Conservation (phyloP, 2,329 filamentous ascomycete species). For the Colletotrichum endophyticum region DNA sequence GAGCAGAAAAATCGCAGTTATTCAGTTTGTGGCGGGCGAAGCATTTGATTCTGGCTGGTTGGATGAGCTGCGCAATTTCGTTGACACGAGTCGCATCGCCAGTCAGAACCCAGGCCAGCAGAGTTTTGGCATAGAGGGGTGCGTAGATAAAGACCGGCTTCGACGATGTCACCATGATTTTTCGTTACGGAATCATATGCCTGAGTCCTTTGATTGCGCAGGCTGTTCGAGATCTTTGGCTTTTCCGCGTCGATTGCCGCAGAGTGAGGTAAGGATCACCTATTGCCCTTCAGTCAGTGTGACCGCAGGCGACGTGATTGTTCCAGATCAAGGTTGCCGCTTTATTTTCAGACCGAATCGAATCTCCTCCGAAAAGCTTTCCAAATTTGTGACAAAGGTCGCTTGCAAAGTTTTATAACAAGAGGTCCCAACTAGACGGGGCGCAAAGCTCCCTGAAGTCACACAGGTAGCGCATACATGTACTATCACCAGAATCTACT, state of each 20-base stretch:
- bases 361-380: neutral
- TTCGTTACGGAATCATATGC: neutral
- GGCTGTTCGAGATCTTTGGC: neutral
- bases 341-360: neutral
- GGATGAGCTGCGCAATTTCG: neutral
- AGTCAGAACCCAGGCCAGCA: neutral
- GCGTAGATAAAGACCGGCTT: neutral
- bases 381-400: neutral
- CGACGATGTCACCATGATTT: neutral
- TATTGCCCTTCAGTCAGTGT: neutral
- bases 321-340: neutral
- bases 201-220: neutral
- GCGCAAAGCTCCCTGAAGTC: neutral
- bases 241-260: neutral
- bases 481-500: neutral
- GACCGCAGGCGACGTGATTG: neutral
- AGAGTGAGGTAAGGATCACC: neutral
- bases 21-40: neutral
- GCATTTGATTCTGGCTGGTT: neutral
- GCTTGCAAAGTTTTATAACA: neutral
- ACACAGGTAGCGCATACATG: neutral
- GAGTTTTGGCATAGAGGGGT: neutral
- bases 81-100: neutral
- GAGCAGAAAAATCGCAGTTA: neutral
- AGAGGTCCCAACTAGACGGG: neutral